phyloP scores from a whole-genome alignment of 177 flowering plant species.

The Vitis hybrid region DNA sequence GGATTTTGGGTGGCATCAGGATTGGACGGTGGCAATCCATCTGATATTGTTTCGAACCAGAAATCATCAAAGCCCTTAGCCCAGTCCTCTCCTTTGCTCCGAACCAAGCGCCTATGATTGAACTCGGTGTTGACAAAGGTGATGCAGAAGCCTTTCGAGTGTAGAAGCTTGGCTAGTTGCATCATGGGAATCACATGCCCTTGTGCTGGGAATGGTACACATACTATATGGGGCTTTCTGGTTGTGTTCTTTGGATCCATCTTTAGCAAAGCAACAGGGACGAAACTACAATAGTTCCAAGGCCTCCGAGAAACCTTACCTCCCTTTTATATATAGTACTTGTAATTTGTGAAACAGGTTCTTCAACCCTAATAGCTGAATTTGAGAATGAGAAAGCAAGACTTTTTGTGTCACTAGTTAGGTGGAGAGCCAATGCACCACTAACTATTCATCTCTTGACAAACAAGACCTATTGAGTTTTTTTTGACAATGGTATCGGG shows the following conservation, averaged over 20 bases:
- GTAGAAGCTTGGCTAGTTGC: conserved; percentile 7
- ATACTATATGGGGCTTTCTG: conserved; percentile 21
- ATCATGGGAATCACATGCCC: conserved; percentile 26
- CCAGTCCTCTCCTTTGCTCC: conserved; percentile 21
- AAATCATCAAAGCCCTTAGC: conserved; percentile 18
- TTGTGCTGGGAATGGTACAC: conserved; percentile 23
- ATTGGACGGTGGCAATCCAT: conserved; percentile 25
- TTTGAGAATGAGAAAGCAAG: no score
- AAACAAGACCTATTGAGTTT: no score
- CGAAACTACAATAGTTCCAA: neutral
- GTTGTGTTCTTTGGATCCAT: neutral
- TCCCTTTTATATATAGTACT: neutral
- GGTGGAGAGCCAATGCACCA: no score
- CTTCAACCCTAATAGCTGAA: no score
- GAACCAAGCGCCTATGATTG: conserved; percentile 30
- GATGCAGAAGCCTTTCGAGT: conserved; percentile 22
- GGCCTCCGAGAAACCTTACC: neutral
- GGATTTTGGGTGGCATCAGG: conserved; percentile 21
- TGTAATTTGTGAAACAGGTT: no score
- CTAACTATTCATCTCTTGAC: no score
- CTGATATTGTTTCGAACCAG: conserved; percentile 34
- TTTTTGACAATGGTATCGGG: no score
- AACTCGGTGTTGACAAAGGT: conserved; percentile 6
- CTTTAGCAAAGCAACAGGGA: neutral
- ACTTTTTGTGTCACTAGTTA: no score